Evolutionary conservation across 108 stramenopile genomes (phyloP), one percentile per base, ranked within the genome.

Genomic region (Hondaea fermentalgiana): DNA sequence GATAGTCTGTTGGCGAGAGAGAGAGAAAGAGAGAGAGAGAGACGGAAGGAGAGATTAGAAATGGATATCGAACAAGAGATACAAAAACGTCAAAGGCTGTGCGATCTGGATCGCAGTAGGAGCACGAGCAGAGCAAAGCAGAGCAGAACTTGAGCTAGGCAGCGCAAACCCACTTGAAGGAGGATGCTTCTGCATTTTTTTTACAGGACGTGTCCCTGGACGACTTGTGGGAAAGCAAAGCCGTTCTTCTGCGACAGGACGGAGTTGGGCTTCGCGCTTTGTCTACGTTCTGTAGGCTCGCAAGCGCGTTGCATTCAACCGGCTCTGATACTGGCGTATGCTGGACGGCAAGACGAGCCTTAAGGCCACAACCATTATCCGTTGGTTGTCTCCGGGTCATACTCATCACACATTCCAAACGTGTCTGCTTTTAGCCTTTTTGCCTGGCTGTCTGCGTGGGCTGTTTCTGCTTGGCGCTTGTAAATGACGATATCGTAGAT

Each of bases 381-480:
- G 64, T 69, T 69, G 64, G 64, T 69, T 69, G 64, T 69, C 25
- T 69, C 64, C 64, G 64, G 64, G 64, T 69, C 64, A 69, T 69
- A 69, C 64, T 69, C 64, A 23, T 69, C 64, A 69, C 21, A 69
- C 17, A 69, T 69, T 42, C 64, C 64, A 17, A 8, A 6, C 42
- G 16, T 57, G 35, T 35, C 35, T 35, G 35, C 35, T 35, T 35
- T 35, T 35, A 35, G 35, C 1, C 2, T 35, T 35, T 57, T 57
- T 57, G 55, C 14, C 55, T 57, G 14, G 55, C 55, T 57, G 8
- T 1, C 55, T 57, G 55, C 35, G 35, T 2, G 35, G 35, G 35
- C 35, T 35, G 35, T 35, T 35, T 35, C 35, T 35, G 35, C 35
- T 35, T 35, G 35, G 55, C 55, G 14, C 8, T 57, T 28, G 64